Base-by-base conservation (phyloP, 441 rosid species). In the Bocquillonia castaneifolia region DNA sequence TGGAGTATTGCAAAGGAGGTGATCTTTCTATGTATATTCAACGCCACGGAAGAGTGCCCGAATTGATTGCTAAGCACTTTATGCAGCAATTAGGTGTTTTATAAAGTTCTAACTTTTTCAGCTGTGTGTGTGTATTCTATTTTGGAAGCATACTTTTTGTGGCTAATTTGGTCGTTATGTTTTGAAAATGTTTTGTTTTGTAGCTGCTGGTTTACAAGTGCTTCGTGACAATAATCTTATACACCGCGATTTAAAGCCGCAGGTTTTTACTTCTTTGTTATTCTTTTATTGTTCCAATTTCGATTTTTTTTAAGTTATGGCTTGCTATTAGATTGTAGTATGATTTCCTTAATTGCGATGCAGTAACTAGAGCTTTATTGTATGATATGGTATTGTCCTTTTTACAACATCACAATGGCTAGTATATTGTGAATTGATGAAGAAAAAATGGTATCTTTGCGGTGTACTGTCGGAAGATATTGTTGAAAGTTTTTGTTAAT, bases 211-310 rank as follows among this genome's bases (percentile, higher is more conserved):
- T 74, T 71, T 94, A 65, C 87, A 84, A 82, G 74, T 94, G 73
- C 94, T 94, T 42, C 97, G 96, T 40, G 90, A 87, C 78, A 94
- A 94, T 81, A 90, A 88, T 81, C 88, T 94, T 69, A 92, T 94
- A 68, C 99, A 94, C 70, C 88, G 99, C 45, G 99, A 94, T 84
- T 78, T 94, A 67, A 94, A 94, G 78, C 99, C 99, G 31, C 99
- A 94, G 99, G 99, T 93, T 63, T 67, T 62, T 78, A 23, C 31
- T 73, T 69, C 62, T 74, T 39, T n/a, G n/a, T n/a, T n/a, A 18
- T 62, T 51, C 64, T 17, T 59, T 61, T 73, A 23, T 7, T 29
- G 17, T 54, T 69, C 0, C 32, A 14, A 42, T 5, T 13, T 2
- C 6, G 47, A 42, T 5, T 12, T 42, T 42, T n/a, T n/a, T n/a